Evolutionary conservation across 1,139 yeast genomes (phyloP).

Genomic region (Martiniozyma asiatica): DNA sequence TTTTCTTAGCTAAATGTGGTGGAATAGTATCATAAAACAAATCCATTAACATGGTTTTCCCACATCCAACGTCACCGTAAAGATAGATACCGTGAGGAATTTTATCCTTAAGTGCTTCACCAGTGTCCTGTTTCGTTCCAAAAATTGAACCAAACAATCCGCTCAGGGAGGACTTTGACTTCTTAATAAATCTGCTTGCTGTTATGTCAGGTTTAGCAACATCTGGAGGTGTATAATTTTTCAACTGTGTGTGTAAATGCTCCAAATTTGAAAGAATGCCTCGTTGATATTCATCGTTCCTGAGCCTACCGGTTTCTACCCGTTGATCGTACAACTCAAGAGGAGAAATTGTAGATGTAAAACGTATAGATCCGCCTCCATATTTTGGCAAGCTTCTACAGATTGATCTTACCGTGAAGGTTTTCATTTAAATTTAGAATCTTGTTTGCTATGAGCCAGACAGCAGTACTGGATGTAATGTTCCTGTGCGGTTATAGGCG

Average conservation of each 20-base stretch:
- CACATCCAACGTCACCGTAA: conserved; percentile 97
- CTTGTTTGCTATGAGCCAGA: too few relatives aligned
- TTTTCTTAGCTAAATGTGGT: conserved; percentile 53
- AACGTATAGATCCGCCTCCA: not conserved
- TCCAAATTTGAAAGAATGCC: conserved; percentile 47
- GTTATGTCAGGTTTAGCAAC: conserved; percentile 39
- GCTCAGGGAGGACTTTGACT: conserved; percentile 25
- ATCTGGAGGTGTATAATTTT: conserved; percentile 41
- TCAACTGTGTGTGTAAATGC: conserved; percentile 36
- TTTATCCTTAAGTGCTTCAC: conserved; percentile 6
- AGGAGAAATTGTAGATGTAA: conserved; percentile 23
- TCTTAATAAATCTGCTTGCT: conserved; percentile 20
- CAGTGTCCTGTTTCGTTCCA: conserved; percentile 3
- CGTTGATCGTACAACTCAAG: conserved; percentile 33
- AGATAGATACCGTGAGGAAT: conserved; percentile 73
- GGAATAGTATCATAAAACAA: conserved; percentile 81
- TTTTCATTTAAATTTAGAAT: too few relatives aligned
- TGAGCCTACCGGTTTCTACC: conserved; percentile 31
- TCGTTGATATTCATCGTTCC: conserved; percentile 47
- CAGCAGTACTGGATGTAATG: too few relatives aligned
- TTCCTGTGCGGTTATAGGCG: too few relatives aligned
- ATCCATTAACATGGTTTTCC: conserved; percentile 97
- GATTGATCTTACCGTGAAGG: too few relatives aligned
- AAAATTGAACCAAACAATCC: conserved; percentile 26
- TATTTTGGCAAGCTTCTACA: too few relatives aligned